phyloP scores from a whole-genome alignment of 148 eudicot species.

The Rhododendron molle region DNA sequence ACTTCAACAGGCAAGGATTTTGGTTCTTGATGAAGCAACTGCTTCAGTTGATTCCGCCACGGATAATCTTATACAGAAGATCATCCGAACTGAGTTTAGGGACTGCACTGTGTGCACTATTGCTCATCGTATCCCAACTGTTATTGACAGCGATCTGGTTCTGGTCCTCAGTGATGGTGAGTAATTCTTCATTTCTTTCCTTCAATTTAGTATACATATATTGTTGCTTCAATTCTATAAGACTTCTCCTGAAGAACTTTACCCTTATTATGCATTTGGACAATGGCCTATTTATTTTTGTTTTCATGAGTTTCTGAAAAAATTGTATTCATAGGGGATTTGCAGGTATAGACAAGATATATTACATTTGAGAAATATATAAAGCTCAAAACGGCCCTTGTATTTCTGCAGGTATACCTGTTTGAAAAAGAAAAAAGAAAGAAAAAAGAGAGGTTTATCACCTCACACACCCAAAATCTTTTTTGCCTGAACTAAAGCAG shows the following conservation, averaged over 20 bases:
- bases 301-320: background rate
- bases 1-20: constrained; percentile 84
- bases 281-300: background rate
- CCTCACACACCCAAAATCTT: background rate
- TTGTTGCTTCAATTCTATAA: background rate
- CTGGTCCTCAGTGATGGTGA: constrained; percentile 39
- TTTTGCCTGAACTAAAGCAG: background rate
- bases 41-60: constrained; percentile 98
- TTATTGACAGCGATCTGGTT: constrained; percentile 92
- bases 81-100: constrained; percentile 75
- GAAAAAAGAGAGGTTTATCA: background rate
- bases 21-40: constrained; percentile 97
- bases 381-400: background rate
- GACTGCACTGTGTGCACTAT: constrained; percentile 88
- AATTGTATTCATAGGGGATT: background rate
- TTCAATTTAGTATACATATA: background rate
- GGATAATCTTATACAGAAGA: constrained; percentile 89
- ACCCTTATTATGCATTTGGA: background rate
- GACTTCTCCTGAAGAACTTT: background rate
- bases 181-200: background rate
- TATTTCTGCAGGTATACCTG: background rate
- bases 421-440: background rate
- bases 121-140: constrained; percentile 94
- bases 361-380: background rate
- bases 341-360: background rate